phyloP scores from a whole-genome alignment of 305 asterid genomes.

The Coffea humblotiana region DNA sequence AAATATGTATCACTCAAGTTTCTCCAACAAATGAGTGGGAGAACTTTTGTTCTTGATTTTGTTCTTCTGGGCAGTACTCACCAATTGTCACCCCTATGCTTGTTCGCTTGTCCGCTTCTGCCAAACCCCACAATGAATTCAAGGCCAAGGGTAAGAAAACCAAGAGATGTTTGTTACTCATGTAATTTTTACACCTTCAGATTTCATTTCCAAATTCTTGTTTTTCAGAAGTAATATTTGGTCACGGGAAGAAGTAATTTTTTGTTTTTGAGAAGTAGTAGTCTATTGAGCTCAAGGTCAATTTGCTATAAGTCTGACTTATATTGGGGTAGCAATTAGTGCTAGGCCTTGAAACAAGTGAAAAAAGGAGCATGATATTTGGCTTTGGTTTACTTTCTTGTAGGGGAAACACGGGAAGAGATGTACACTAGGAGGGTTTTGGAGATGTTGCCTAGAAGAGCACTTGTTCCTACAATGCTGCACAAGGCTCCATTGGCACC shows the following conservation, averaged over 20 bases:
- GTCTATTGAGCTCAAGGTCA: neutral
- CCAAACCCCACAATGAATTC: conserved; percentile 36
- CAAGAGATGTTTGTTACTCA: too few species aligned
- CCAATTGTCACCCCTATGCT: conserved; percentile 69
- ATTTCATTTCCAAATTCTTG: too few species aligned
- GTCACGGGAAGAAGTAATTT: too few species aligned
- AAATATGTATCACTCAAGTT: conserved; percentile 22
- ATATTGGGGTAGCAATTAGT: too few species aligned
- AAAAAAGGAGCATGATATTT: neutral
- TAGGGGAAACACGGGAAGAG: conserved; percentile 39
- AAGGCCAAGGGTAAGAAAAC: conserved; percentile 41
- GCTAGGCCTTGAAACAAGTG: too few species aligned
- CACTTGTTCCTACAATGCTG: conserved; percentile 36
- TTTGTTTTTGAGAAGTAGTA: neutral
- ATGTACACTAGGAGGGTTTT: conserved; percentile 4
- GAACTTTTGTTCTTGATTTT: conserved; percentile 60
- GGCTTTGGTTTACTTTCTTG: conserved; percentile 5
- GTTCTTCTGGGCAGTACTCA: conserved; percentile 72
- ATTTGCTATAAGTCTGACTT: neutral
- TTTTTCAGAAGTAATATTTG: too few species aligned
- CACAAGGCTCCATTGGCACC: conserved; percentile 22
- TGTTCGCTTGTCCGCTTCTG: conserved; percentile 60
- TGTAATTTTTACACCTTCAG: neutral
- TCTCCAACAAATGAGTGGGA: conserved; percentile 50
- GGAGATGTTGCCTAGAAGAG: conserved; percentile 51